Evolutionary conservation across 768 basidiomycete genomes (phyloP), one percentile per base, ranked within the genome.

Genomic region (Trametes sanguinea): DNA sequence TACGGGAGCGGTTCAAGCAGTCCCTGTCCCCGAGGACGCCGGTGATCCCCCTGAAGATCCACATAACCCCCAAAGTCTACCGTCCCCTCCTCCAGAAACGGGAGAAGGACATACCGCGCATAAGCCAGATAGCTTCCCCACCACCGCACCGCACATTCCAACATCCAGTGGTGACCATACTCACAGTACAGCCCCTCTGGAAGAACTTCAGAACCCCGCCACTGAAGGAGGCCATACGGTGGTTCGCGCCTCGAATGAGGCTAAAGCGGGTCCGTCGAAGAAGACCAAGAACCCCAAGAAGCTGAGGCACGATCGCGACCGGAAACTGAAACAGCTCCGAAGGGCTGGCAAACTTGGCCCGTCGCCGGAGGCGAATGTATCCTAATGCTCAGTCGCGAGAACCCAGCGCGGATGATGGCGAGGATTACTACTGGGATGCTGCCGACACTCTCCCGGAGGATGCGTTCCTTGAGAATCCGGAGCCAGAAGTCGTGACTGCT

Each of bases 401-500:
- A 11, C 35, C 35, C 6, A 43, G 7, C 9, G 55, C 52, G 6
- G 39, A n/a, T 9, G 56, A 63, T 17, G 62, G 52, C 30, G 62
- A 63, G 11, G 48, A 62, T 17, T 17, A 62, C 22, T 57, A 58
- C 16, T 63, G 62, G 62, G 46, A 54, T 22, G 52, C n/a, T 11
- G 51, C 46, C 2, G 62, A 63, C 10, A 37, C 27, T 1, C 29
- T 63, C 2, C 51, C 57, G 16, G 56, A 54, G 14, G 16, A 22
- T 6, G n/a, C 57, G 14, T 9, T 40, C 32, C n/a, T 47, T 1
- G 56, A 46, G 9, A 40, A 43, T n/a, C 17, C 13, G 27, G 30
- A 56, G 13, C 29, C 3, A n/a, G 9, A 43, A 11, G 13, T 54
- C 17, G n/a, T 1, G 33, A n/a, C 10, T 17, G n/a, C 16, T 17